Percentiles rank a stretch among this genome's conserved stretches.
phyloP scores from a whole-genome alignment of 129 eudicot species.

The Heracleum sosnowskyi region DNA sequence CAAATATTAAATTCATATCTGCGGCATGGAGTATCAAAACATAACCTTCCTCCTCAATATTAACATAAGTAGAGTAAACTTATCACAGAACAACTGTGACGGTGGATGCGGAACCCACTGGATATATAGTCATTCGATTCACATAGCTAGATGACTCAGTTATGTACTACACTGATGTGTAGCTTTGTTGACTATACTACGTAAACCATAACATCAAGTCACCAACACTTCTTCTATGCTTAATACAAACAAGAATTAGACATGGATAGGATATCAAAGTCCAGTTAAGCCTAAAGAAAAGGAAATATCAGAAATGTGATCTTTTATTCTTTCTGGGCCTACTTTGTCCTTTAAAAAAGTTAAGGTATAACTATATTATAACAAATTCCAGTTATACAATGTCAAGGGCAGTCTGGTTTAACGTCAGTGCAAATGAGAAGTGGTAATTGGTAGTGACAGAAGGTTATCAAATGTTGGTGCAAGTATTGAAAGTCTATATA shows the following conservation, averaged over 20 bases:
- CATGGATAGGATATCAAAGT: neutral
- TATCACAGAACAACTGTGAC: neutral
- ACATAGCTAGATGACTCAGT: neutral
- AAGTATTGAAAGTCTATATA: neutral
- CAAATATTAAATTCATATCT: neutral
- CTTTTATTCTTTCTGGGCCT: neutral
- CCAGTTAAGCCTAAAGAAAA: neutral
- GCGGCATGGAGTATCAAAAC: neutral
- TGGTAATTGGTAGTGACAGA: neutral
- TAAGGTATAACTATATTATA: neutral
- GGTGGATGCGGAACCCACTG: neutral
- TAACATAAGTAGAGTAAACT: neutral
- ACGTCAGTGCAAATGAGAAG: neutral
- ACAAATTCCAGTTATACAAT: neutral
- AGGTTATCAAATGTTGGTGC: neutral
- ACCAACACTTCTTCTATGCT: neutral
- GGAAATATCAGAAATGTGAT: neutral
- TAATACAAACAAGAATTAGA: neutral
- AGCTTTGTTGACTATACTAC: neutral
- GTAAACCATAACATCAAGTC: neutral
- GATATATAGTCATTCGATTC: neutral
- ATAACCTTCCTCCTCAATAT: neutral
- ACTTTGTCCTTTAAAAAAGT: neutral
- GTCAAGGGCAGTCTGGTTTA: neutral
- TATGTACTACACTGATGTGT: neutral